Percentiles rank a stretch among this genome's conserved stretches.
These are phyloP conservation scores for Candida loeiensis DNA, from an alignment of 805 yeast genomes.

Conservation along the genomic window DNA sequence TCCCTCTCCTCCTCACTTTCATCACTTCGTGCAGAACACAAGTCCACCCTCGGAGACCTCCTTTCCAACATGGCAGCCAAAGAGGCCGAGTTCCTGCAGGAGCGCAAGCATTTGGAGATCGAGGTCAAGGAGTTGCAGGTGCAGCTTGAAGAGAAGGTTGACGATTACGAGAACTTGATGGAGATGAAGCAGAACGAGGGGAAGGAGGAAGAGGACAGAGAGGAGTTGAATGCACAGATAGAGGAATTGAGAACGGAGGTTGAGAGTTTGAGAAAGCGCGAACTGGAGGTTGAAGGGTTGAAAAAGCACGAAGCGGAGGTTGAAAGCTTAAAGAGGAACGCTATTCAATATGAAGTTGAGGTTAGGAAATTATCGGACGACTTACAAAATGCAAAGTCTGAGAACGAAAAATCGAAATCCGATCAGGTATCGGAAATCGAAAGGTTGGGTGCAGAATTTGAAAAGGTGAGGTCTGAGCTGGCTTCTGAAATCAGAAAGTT, in stretches of 20 bases:
- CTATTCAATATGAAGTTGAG: no score
- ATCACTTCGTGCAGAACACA: background rate
- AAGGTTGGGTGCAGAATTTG: background rate
- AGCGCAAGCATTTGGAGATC: slow-evolving; percentile 45
- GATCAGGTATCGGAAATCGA: background rate
- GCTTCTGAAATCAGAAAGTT: background rate
- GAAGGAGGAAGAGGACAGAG: background rate
- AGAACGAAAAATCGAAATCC: background rate
- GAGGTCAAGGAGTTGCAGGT: slow-evolving; percentile 44
- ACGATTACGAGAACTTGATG: slow-evolving; percentile 41
- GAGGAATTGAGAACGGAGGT: background rate
- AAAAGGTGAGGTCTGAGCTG: background rate
- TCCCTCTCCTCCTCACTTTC: slow-evolving; percentile 1
- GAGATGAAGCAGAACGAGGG: slow-evolving; percentile 29
- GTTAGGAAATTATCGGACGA: no score
- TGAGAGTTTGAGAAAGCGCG: background rate
- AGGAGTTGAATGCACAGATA: background rate
- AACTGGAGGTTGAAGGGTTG: background rate
- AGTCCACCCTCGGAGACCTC: slow-evolving; percentile 38
- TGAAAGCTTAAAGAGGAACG: no score
- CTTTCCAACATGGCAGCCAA: slow-evolving; percentile 65
- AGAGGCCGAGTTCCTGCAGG: slow-evolving; percentile 55
- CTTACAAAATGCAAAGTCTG: no score
- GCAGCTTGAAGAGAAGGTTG: slow-evolving; percentile 47
- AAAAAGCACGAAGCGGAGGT: background rate